Conservation (phyloP, 441 rosid genomes). For the Euphorbia schlechtendalii region DNA sequence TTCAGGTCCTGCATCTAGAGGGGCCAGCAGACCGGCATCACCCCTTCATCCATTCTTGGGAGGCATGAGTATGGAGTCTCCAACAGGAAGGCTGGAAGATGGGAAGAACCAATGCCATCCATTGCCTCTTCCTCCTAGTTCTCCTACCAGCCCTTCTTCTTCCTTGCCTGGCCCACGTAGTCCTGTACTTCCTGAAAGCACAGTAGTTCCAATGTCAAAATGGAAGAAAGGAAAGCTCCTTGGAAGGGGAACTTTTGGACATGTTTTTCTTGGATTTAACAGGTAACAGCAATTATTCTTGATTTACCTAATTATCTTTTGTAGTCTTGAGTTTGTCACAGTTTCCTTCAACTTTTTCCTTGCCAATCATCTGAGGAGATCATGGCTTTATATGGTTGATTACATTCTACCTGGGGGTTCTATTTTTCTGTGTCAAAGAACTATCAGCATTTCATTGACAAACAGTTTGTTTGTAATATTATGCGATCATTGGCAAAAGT, state of each 20-base stretch:
- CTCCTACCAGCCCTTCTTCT: slow-evolving; percentile 76
- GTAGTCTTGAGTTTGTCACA: neutral
- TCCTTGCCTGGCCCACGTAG: slow-evolving; percentile 41
- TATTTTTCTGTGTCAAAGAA: neutral
- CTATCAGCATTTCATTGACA: neutral
- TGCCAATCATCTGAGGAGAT: neutral
- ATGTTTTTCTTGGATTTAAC: slow-evolving; percentile 85
- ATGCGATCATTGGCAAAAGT: neutral
- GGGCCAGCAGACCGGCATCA: slow-evolving; percentile 64
- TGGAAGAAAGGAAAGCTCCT: slow-evolving; percentile 91
- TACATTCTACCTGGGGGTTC: neutral
- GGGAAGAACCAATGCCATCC: slow-evolving; percentile 61
- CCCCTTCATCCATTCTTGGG: slow-evolving; percentile 56
- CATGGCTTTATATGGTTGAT: neutral
- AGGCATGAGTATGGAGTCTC: slow-evolving; percentile 53
- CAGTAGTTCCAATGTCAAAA: slow-evolving; percentile 38
- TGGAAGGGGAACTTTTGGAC: slow-evolving; percentile 94
- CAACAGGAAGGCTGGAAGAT: slow-evolving; percentile 54
- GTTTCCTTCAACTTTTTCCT: too few species aligned
- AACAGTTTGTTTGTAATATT: neutral
- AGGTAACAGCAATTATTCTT: slow-evolving; percentile 37
- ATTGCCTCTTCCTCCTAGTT: slow-evolving; percentile 87
- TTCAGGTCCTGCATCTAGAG: slow-evolving; percentile 52
- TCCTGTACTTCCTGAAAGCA: slow-evolving; percentile 31
- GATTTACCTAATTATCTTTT: neutral